These are phyloP conservation scores for Blastomyces parvus DNA, from an alignment of 2,329 filamentous ascomycete genomes.

Conservation along the genomic window DNA sequence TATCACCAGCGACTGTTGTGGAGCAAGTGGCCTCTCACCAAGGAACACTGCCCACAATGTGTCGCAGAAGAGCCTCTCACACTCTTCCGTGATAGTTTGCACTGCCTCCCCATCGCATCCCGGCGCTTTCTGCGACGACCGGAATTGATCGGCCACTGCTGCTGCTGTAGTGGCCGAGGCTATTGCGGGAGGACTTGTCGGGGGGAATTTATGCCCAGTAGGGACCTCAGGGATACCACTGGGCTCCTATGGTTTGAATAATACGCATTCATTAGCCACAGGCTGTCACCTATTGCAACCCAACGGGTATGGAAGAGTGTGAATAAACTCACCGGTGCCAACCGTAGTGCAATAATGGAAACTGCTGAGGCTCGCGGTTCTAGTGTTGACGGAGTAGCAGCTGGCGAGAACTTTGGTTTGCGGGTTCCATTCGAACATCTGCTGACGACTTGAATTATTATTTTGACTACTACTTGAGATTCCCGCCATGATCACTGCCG, in stretches of 20 bases:
- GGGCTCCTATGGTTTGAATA: slow-evolving; percentile 50
- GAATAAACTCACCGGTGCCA: slow-evolving; percentile 55
- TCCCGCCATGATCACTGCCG: slow-evolving; percentile 3
- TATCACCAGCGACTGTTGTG: slow-evolving; percentile 77
- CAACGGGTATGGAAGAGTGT: not conserved
- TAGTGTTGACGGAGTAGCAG: slow-evolving; percentile 73
- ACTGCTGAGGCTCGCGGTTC: slow-evolving; percentile 61
- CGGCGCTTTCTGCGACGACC: slow-evolving; percentile 13
- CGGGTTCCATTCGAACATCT: slow-evolving; percentile 46
- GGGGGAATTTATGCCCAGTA: slow-evolving; percentile 75
- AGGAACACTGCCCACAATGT: slow-evolving; percentile 86
- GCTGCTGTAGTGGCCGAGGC: slow-evolving; percentile 51
- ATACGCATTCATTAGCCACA: slow-evolving; percentile 8
- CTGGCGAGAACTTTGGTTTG: slow-evolving; percentile 74
- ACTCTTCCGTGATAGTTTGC: slow-evolving; percentile 96
- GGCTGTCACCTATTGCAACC: not conserved
- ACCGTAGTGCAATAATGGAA: slow-evolving; percentile 95
- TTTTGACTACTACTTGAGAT: slow-evolving; percentile 51
- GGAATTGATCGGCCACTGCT: slow-evolving; percentile 1
- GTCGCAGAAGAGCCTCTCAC: slow-evolving; percentile 99
- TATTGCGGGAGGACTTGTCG: slow-evolving; percentile 81
- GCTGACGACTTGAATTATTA: slow-evolving; percentile 56
- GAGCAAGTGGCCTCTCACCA: slow-evolving; percentile 77
- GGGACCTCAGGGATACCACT: slow-evolving; percentile 95
- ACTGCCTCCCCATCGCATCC: slow-evolving; percentile 73